phyloP scores from a whole-genome alignment of 2,329 filamentous ascomycete species.

The Blastomyces parvus region DNA sequence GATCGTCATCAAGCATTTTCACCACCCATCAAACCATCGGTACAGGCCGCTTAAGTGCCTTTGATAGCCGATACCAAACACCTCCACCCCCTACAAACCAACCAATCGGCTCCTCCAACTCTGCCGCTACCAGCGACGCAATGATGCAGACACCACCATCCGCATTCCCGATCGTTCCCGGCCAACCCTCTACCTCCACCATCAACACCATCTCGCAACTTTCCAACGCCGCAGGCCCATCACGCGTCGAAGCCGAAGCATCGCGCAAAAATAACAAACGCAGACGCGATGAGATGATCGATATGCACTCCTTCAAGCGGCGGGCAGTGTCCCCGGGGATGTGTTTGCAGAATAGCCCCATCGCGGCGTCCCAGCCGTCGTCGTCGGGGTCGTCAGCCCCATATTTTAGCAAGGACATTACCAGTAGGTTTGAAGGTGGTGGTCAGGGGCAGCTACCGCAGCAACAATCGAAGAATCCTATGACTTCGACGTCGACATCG shows the following conservation, averaged over 20 bases:
- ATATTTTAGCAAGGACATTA: slow-evolving; percentile 5
- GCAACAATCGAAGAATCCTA: slow-evolving; percentile 27
- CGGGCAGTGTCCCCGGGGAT: slow-evolving; percentile 85
- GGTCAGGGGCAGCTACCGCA: background rate
- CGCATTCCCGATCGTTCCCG: background rate
- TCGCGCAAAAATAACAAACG: slow-evolving; percentile 41
- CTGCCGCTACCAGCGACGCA: slow-evolving; percentile 34
- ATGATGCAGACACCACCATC: slow-evolving; percentile 32
- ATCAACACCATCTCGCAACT: background rate
- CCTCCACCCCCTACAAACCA: slow-evolving; percentile 52
- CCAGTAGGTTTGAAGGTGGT: background rate
- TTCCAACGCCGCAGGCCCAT: slow-evolving; percentile 18
- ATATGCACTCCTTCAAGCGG: slow-evolving; percentile 78
- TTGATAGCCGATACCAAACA: slow-evolving; percentile 57
- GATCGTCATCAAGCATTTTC: slow-evolving; percentile 56
- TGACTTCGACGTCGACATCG: slow-evolving; percentile 34
- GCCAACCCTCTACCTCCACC: background rate
- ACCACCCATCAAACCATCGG: slow-evolving; percentile 64
- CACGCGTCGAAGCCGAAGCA: slow-evolving; percentile 11
- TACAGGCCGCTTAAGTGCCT: slow-evolving; percentile 67
- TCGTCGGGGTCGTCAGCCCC: slow-evolving; percentile 2
- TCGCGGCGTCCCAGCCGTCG: slow-evolving; percentile 63
- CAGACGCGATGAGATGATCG: slow-evolving; percentile 85
- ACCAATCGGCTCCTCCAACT: slow-evolving; percentile 43
- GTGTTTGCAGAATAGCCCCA: slow-evolving; percentile 80